Conservation (phyloP, 139 green algal species). For the Desmodesmus armatus region DNA sequence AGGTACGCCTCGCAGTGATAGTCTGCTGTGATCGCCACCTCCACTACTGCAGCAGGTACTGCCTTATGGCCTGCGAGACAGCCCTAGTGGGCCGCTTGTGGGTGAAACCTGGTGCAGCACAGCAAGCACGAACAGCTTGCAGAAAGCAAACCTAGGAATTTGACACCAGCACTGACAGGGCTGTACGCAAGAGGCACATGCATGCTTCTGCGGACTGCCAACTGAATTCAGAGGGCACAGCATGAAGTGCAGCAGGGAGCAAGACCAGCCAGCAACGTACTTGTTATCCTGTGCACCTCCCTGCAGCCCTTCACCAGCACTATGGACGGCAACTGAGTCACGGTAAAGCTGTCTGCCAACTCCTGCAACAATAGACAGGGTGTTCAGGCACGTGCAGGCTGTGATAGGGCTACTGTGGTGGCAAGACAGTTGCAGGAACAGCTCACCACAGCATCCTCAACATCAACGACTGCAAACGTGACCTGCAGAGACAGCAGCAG, state of each 20-base stretch:
- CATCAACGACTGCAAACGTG: slow-evolving; percentile 11
- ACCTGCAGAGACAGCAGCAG: background rate
- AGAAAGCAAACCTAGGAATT: background rate
- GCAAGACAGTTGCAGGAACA: background rate
- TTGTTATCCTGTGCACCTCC: slow-evolving; percentile 20
- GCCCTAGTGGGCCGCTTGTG: slow-evolving; percentile 30
- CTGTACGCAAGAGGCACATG: background rate
- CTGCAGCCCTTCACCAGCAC: background rate
- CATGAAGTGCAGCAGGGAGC: background rate
- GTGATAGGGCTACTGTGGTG: background rate
- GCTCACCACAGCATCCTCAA: slow-evolving; percentile 31
- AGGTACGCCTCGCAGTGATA: no score
- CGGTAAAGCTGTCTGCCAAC: slow-evolving; percentile 32
- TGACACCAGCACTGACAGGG: background rate
- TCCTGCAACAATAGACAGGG: background rate
- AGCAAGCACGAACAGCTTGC: background rate
- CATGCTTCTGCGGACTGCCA: background rate
- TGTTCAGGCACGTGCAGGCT: background rate
- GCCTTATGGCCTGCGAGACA: slow-evolving; percentile 21
- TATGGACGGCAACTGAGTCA: slow-evolving; percentile 20
- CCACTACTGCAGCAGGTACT: slow-evolving; percentile 25
- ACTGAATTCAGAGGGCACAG: background rate
- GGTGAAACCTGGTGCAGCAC: background rate
- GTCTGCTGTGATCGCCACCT: no score
- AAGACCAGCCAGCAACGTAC: background rate